Evolutionary conservation across 2,329 filamentous ascomycete genomes (phyloP), one percentile per base, ranked within the genome.

Genomic region (Ramichloridium luteum): DNA sequence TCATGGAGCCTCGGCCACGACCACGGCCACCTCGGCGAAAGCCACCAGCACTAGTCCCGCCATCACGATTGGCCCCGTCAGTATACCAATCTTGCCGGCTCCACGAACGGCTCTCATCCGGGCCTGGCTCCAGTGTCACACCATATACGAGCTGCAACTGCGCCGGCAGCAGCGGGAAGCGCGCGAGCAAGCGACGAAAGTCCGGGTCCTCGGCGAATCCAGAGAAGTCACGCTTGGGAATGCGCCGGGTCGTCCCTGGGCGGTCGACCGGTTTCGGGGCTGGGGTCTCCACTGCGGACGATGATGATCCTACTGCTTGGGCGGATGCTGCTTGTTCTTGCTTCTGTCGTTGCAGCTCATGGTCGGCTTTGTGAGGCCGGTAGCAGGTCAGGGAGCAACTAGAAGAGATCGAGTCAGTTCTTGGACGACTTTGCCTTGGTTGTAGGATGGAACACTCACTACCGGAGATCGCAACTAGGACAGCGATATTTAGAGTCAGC

Each of bases 401-500:
- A 8, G 8, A n/a, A 8, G 13, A 2, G 13, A 15, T 3, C 6
- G 5, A 16, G 30, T 47, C 22, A 46, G 34, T n/a, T 29, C 15
- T 16, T 12, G 13, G 13, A 8, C 5, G n/a, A n/a, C 16, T 31
- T 14, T 27, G 27, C 11, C 14, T 15, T 20, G 10, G 23, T 9
- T 17, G 20, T 18, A 8, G 27, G 15, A 13, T 18, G 20, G 16
- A 9, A 8, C 20, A 42, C 54, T 13, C 47, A 64, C 62, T 65
- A 67, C 48, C 56, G 59, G 17, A 62, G 39, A 36, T 56, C 48
- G 43, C 63, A 66, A 13, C 56, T 54, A n/a, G 61, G 60, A 42
- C 63, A 67, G 50, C 62, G 65, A 55, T 67, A 67, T 46, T 65
- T 67, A 28, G 59, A 60, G n/a, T 56, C 54, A 28, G 51, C 46